Evolutionary conservation across 2,329 filamentous ascomycete genomes (phyloP).

Genomic region (Drechslerella dactyloides): DNA sequence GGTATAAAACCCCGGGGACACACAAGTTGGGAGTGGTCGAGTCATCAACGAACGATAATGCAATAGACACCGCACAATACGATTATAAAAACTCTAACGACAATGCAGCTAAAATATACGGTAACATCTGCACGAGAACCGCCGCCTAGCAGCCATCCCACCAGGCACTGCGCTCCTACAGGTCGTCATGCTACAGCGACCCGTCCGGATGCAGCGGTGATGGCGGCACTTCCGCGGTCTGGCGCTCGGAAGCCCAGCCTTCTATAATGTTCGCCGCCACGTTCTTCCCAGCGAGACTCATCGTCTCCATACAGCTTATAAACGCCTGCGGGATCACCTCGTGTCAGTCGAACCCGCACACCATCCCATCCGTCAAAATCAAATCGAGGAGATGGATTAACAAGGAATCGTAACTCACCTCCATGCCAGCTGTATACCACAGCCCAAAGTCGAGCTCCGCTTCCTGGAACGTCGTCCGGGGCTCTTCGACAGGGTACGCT

Average conservation of each 20-base stretch:
- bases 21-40: too few species aligned
- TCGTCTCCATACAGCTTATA: conserved; percentile 98
- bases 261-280: conserved; percentile 75
- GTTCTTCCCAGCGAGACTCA: conserved; percentile 86
- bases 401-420: conserved; percentile 16
- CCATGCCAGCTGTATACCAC: conserved; percentile 70
- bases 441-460: conserved; percentile 70
- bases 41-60: too few species aligned
- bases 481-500: conserved; percentile 83
- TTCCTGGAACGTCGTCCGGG: conserved; percentile 85
- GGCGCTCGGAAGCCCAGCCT: conserved; percentile 60
- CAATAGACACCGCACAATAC: too few species aligned
- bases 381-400: conserved; percentile 7
- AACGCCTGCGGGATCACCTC: conserved; percentile 80
- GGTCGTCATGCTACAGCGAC: conserved; percentile 26
- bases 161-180: conserved; percentile 10
- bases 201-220: conserved; percentile 13
- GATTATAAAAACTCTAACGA: too few species aligned
- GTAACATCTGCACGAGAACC: too few species aligned
- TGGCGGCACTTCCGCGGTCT: conserved; percentile 16
- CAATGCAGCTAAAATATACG: too few species aligned
- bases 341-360: not conserved
- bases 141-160: too few species aligned
- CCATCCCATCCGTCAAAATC: conserved; percentile 66
- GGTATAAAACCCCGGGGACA: too few species aligned